Evolutionary conservation across 2,329 filamentous ascomycete species (phyloP).

Genomic region (Teratosphaeria nubilosa): DNA sequence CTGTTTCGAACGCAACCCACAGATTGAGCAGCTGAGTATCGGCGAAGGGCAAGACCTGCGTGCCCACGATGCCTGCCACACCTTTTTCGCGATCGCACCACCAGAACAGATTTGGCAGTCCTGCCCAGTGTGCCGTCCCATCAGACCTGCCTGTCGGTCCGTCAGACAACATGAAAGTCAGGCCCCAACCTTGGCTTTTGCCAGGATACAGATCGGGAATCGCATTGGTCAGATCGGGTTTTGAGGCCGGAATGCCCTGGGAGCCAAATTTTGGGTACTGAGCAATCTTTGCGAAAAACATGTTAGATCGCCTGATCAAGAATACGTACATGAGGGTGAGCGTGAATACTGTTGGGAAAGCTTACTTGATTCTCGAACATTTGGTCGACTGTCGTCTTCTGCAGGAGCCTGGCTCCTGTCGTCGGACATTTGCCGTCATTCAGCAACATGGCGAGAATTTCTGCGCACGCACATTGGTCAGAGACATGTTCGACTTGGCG

Average conservation of each 20-base stretch:
- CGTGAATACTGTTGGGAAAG: not conserved
- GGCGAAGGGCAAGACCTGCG: constrained; percentile 21
- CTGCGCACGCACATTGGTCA: constrained; percentile 18
- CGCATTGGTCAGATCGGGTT: constrained; percentile 16
- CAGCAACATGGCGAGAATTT: constrained; percentile 51
- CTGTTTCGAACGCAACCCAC: constrained; percentile 17
- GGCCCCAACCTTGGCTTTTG: constrained; percentile 51
- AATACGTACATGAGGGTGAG: not conserved
- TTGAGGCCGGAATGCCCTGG: constrained; percentile 14
- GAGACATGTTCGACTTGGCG: not conserved
- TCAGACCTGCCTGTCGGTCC: constrained; percentile 16
- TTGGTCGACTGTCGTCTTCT: constrained; percentile 44
- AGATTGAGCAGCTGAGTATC: constrained; percentile 15
- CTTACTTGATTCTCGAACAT: constrained; percentile 50
- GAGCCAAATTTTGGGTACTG: constrained; percentile 19
- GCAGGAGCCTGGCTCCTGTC: constrained; percentile 44
- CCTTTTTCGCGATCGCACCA: constrained; percentile 21
- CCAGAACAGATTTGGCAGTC: constrained; percentile 22
- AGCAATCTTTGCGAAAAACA: constrained; percentile 8
- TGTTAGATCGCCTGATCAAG: not conserved
- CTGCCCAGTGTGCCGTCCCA: constrained; percentile 18
- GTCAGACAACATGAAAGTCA: constrained; percentile 26
- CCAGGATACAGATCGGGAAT: constrained; percentile 43
- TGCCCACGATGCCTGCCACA: constrained; percentile 22
- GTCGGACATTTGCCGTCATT: constrained; percentile 51